Base-by-base conservation (phyloP, 2,329 filamentous ascomycete species). In the Verticillium zaregamsianum region DNA sequence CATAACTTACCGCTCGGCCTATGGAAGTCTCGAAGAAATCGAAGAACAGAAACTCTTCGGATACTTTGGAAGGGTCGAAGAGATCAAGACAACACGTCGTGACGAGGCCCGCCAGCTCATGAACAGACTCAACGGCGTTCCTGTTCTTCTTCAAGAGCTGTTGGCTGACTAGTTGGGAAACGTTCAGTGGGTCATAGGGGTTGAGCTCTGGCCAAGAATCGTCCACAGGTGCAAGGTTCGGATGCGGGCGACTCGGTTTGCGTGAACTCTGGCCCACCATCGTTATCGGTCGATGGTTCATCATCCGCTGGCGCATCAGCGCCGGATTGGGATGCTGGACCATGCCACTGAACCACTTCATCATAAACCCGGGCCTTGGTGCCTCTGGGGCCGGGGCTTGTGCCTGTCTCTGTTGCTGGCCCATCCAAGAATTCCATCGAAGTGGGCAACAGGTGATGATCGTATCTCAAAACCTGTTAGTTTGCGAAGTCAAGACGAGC, bases 401-500 rank as follows among this genome's bases (percentile, higher is more conserved):
- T 25, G 20, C 45, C 45, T 15, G 45, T 52, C 20, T 25, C 11
- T 25, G 45, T 12, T 8, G 45, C 12, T 11, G n/a, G 20, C n/a
- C 23, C 20, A 23, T 11, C 56, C 56, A 57, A 37, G 56, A 28
- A 11, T 28, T 28, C 73, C 74, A 78, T 52, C 76, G 66, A 37
- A 75, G 68, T 3, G 76, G 74, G 59, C 77, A 77, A n/a, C 68
- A 71, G 0, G 75, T 73, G 20, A 77, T 71, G 49, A 77, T 72
- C 2, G 74, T 76, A 45, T 76, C 73, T 76, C 31, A 17, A 12
- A 17, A 54, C 6, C 58, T 66, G 40, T 65, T 56, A 61, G 57
- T 67, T 63, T 49, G 62, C 63, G 55, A 61, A 60, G 61, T 59
- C 8, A 37, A 17, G 1, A 20, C 17, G 76, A 17, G 52, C 23